Percentiles rank a stretch among this genome's conserved stretches.
Evolutionary conservation across 2,329 filamentous ascomycete genomes (phyloP).

Genomic region (Scopulariopsis brevicaulis): DNA sequence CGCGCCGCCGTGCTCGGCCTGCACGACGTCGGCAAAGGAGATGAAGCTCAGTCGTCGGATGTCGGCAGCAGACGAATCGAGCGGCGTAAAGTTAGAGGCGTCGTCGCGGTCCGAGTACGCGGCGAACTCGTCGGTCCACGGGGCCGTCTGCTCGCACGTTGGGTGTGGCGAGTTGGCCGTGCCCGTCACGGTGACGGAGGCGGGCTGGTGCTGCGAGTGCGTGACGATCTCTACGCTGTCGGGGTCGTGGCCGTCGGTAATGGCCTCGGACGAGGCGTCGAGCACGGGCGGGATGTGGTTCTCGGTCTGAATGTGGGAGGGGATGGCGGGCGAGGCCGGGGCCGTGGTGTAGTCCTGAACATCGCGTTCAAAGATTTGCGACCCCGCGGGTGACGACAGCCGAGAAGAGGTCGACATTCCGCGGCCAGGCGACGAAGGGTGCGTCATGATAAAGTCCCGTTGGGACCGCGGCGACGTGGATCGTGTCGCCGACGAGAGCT

Average conservation of each 20-base stretch:
- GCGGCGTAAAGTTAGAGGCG: constrained; percentile 62
- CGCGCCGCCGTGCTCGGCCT: constrained; percentile 62
- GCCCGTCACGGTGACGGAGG: constrained; percentile 52
- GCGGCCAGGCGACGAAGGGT: constrained; percentile 52
- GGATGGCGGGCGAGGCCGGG: constrained; percentile 78
- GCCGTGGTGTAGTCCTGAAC: constrained; percentile 68
- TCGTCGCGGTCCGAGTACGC: constrained; percentile 50
- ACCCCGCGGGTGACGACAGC: constrained; percentile 65
- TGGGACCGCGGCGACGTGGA: constrained; percentile 30
- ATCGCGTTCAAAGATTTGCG: constrained; percentile 85
- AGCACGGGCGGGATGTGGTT: constrained; percentile 87
- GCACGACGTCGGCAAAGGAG: constrained; percentile 91
- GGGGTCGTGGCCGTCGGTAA: constrained; percentile 76
- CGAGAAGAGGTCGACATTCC: constrained; percentile 62
- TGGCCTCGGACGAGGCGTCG: constrained; percentile 82
- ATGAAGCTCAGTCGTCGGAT: constrained; percentile 85
- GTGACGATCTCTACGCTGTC: constrained; percentile 91
- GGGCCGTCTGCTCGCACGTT: constrained; percentile 28
- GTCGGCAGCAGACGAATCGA: constrained; percentile 55
- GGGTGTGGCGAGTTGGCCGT: constrained; percentile 14
- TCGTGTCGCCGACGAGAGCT: constrained; percentile 20
- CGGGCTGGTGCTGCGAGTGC: constrained; percentile 73
- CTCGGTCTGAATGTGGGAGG: constrained; percentile 86
- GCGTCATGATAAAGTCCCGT: constrained; percentile 28
- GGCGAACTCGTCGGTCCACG: constrained; percentile 47